A percentile compares a stretch with the other conserved stretches of the same genome.
These are phyloP conservation scores for Entrophospora sp. DNA, from an alignment of 192 early-diverging fungal species.

Conservation along the genomic window DNA sequence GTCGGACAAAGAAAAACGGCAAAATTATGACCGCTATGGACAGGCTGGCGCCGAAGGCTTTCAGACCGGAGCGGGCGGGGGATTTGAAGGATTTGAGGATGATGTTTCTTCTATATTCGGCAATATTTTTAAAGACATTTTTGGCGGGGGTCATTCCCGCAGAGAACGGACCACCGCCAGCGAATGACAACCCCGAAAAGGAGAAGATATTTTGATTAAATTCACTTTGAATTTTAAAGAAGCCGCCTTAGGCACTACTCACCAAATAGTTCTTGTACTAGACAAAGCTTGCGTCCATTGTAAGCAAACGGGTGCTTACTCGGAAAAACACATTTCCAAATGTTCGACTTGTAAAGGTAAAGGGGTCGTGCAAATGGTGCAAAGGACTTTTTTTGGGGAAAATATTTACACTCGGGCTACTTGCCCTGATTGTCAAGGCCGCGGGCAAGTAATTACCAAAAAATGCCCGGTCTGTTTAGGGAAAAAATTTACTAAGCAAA, in stretches of 20 bases:
- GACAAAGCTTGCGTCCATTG: not conserved
- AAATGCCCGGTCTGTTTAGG: too few species aligned
- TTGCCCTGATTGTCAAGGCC: too few species aligned
- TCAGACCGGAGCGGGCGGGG: not conserved
- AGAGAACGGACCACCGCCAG: not conserved
- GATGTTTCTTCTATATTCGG: slow-evolving; percentile 62
- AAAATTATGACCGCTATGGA: not conserved
- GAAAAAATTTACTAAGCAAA: too few species aligned
- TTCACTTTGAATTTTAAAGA: not conserved
- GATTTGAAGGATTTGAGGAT: not conserved
- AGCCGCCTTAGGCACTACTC: not conserved
- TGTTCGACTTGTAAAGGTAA: not conserved
- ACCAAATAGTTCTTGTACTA: not conserved
- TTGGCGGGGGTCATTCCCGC: slow-evolving; percentile 32
- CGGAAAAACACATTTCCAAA: not conserved
- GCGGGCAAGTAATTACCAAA: too few species aligned
- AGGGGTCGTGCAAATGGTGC: too few species aligned
- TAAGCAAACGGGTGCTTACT: not conserved
- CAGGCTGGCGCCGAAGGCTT: not conserved
- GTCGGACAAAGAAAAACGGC: not conserved
- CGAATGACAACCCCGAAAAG: not conserved
- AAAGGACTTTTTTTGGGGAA: too few species aligned
- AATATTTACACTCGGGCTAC: too few species aligned
- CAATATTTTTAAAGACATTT: slow-evolving; percentile 95
- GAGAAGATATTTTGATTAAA: slow-evolving; percentile 4